These are phyloP conservation scores for Metschnikowia peoriensis DNA, from an alignment of 805 yeast species.

Conservation along the genomic window DNA sequence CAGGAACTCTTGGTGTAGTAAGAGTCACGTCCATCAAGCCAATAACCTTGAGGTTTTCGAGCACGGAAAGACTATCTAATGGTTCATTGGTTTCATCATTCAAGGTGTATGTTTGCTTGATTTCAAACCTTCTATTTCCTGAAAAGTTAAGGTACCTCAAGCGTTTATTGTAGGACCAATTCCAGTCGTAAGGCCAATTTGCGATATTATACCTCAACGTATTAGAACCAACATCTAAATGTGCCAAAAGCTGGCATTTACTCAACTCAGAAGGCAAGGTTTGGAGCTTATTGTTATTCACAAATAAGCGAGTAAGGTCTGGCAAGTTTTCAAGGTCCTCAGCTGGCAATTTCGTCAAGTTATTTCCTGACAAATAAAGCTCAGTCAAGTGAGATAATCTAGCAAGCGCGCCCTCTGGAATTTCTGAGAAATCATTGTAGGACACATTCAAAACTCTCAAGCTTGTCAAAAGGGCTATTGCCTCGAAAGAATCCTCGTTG, in stretches of 20 bases:
- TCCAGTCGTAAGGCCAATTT: slow-evolving; percentile 96
- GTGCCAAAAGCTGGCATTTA: slow-evolving; percentile 58
- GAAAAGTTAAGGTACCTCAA: slow-evolving; percentile 83
- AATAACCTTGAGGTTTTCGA: slow-evolving; percentile 67
- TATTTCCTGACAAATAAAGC: slow-evolving; percentile 81
- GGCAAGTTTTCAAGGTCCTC: slow-evolving; percentile 73
- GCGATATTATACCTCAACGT: slow-evolving; percentile 87
- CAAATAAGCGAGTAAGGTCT: slow-evolving; percentile 56
- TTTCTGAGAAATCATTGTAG: slow-evolving; percentile 79
- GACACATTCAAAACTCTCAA: slow-evolving; percentile 70
- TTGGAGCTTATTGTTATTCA: slow-evolving; percentile 83
- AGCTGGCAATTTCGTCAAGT: slow-evolving; percentile 72
- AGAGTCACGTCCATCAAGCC: slow-evolving; percentile 96
- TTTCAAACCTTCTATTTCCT: slow-evolving; percentile 89
- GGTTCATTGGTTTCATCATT: slow-evolving; percentile 60
- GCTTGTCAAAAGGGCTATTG: slow-evolving; percentile 56
- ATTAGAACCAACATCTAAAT: slow-evolving; percentile 89
- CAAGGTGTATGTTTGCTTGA: slow-evolving; percentile 59
- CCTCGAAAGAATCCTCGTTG: slow-evolving; percentile 71
- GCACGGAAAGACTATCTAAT: slow-evolving; percentile 60
- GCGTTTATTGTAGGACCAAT: slow-evolving; percentile 83
- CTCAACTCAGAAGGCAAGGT: slow-evolving; percentile 88
- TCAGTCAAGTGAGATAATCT: slow-evolving; percentile 57
- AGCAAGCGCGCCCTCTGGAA: slow-evolving; percentile 69
- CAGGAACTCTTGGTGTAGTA: slow-evolving; percentile 85